Evolutionary conservation across 345 rosid genomes (phyloP), one percentile per base, ranked within the genome.

Genomic region (Melaleuca quinquenervia): DNA sequence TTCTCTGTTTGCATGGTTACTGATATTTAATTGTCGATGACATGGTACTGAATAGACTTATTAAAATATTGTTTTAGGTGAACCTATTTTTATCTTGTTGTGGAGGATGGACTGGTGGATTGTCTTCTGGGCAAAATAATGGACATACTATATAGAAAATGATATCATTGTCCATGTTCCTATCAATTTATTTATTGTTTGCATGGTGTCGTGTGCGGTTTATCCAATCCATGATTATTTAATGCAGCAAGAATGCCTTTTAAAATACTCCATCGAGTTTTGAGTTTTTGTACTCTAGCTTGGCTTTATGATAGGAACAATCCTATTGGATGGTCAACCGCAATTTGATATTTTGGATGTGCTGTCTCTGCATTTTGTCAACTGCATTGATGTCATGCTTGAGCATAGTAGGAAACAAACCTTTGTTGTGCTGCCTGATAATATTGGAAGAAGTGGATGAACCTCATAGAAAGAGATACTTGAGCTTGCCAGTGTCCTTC

Each of bases 71-170:
- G 52, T 56, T 78, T 84, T 87, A 49, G 75, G 29, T 76, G 9
- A 83, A 87, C 53, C 54, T 76, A 62, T 84, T 11, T 82, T 20
- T 52, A 86, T 85, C 85, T 85, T 56, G 88, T 84, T 87, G 58
- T 83, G 84, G 82, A 41, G 86, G 86, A 70, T 84, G 58, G 62
- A 56, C 41, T 6, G 70, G 85, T 75, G 87, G 84, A 84, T 90
- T 89, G 87, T 88, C 85, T 56, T 90, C 91, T 94, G 91, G 91
- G 92, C 89, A 82, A 83, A 91, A 56, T 84, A 88, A 70, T 85
- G 88, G 83, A 86, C 48, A 90, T 82, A 60, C 50, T 53, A 29
- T 53, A 29, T 83, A n/a, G 86, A 76, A 89, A 83, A 88, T 89
- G 87, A 82, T 62, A 87, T 87, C 64, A 80, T 84, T 53, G 82